phyloP scores from a whole-genome alignment of 2,329 filamentous ascomycete species.

The Botrytis paeoniae region DNA sequence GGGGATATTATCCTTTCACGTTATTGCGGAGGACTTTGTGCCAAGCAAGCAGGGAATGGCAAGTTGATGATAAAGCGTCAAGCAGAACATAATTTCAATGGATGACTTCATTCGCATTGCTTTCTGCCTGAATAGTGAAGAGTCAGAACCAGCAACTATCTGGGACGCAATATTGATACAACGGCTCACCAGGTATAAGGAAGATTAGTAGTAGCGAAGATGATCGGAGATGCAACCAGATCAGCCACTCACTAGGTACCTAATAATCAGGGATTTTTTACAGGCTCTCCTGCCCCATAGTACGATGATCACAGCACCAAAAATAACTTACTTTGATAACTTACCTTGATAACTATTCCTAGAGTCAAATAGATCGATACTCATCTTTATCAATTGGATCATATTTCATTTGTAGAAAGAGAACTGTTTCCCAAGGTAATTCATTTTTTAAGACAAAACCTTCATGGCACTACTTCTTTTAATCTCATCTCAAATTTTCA shows the following conservation, averaged over 20 bases:
- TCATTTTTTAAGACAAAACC: neutral
- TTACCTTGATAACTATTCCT: neutral
- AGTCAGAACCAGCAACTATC: neutral
- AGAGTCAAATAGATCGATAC: too few relatives aligned
- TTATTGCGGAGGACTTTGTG: neutral
- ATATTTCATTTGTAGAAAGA: neutral
- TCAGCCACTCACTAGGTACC: too few relatives aligned
- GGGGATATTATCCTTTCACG: neutral
- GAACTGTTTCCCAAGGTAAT: neutral
- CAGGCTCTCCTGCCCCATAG: neutral
- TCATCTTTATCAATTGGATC: too few relatives aligned
- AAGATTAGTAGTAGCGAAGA: neutral
- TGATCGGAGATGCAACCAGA: neutral
- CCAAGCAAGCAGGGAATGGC: neutral
- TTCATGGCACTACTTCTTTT: neutral
- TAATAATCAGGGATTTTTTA: neutral
- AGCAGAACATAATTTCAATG: neutral
- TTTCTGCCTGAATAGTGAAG: neutral
- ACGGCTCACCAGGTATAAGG: neutral
- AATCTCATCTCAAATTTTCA: neutral
- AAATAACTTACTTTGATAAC: neutral
- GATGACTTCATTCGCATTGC: neutral
- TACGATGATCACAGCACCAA: neutral
- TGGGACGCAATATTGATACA: neutral
- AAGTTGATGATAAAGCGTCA: neutral